Evolutionary conservation across 2,329 filamentous ascomycete genomes (phyloP).

Genomic region (Plectosphaerella sp.): DNA sequence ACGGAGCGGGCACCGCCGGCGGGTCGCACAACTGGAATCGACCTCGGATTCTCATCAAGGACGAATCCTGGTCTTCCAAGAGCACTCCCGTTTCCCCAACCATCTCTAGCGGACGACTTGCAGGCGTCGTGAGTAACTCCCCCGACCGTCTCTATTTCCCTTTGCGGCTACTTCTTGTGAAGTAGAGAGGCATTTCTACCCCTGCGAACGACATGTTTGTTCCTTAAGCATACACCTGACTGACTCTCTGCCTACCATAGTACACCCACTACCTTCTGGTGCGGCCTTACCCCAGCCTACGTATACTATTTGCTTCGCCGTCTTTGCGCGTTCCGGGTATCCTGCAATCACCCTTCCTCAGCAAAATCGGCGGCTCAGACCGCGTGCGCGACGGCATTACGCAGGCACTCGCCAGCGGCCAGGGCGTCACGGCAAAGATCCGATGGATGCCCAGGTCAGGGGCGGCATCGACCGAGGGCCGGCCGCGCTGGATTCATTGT

Average conservation of each 20-base stretch:
- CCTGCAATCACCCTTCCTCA: constrained; percentile 55
- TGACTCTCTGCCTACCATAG: too few species aligned
- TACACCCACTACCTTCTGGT: constrained; percentile 60
- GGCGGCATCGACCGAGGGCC: constrained; percentile 40
- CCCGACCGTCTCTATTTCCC: too few species aligned
- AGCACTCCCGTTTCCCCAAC: constrained; percentile 4
- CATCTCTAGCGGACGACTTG: constrained; percentile 23
- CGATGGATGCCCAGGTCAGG: constrained; percentile 58
- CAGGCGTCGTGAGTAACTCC: constrained; percentile 20
- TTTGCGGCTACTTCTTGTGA: too few species aligned
- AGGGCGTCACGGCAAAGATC: constrained; percentile 70
- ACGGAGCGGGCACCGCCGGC: constrained; percentile 21
- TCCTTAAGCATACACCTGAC: too few species aligned
- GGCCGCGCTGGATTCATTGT: constrained; percentile 71
- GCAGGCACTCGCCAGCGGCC: constrained; percentile 61
- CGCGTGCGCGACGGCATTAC: constrained; percentile 43
- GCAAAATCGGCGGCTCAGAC: constrained; percentile 45
- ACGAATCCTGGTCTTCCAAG: constrained; percentile 19
- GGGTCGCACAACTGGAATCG: constrained; percentile 29
- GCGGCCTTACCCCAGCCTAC: constrained; percentile 60
- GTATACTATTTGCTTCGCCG: constrained; percentile 66
- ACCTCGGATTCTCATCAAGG: constrained; percentile 34
- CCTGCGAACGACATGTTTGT: too few species aligned
- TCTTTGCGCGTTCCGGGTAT: constrained; percentile 64
- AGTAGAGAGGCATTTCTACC: too few species aligned